Conservation (phyloP, 2,329 filamentous ascomycete genomes). For the Neofusicoccum cordaticola region DNA sequence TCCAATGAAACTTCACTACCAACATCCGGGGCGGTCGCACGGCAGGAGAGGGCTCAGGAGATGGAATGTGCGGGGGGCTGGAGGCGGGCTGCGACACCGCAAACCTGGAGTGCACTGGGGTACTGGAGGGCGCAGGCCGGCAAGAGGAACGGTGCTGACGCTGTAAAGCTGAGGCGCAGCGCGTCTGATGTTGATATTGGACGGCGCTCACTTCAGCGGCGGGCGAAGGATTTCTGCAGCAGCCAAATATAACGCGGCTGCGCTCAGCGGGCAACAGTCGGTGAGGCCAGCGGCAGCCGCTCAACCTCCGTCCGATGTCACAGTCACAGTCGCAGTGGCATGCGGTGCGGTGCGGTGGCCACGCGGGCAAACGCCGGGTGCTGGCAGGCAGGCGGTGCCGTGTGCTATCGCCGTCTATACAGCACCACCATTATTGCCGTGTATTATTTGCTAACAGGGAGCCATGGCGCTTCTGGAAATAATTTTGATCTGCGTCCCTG, state of each 20-base stretch:
- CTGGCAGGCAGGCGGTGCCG: constrained; percentile 3
- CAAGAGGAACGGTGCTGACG: constrained; percentile 5
- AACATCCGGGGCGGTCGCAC: constrained; percentile 2
- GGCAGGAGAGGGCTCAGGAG: constrained; percentile 10
- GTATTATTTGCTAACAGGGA: background rate
- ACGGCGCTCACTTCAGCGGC: background rate
- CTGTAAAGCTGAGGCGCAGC: constrained; percentile 12
- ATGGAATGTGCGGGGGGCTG: constrained; percentile 1
- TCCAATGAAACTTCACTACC: constrained; percentile 10
- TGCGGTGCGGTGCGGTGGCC: background rate
- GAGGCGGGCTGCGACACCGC: too few species aligned
- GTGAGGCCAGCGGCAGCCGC: background rate
- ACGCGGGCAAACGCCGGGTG: constrained; percentile 5
- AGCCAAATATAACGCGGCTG: constrained; percentile 1
- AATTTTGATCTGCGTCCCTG: constrained; percentile 17
- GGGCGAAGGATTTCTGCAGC: constrained; percentile 4
- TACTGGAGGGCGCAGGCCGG: background rate
- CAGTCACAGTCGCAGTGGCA: background rate
- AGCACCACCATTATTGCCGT: background rate
- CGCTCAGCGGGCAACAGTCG: constrained; percentile 10
- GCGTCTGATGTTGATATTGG: constrained; percentile 11
- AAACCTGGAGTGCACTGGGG: constrained; percentile 1
- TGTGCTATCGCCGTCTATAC: constrained; percentile 6
- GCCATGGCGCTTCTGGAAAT: background rate
- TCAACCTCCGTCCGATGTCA: background rate